These are phyloP conservation scores for Cucurbita moschata DNA, from an alignment of 306 rosid species.

Conservation along the genomic window DNA sequence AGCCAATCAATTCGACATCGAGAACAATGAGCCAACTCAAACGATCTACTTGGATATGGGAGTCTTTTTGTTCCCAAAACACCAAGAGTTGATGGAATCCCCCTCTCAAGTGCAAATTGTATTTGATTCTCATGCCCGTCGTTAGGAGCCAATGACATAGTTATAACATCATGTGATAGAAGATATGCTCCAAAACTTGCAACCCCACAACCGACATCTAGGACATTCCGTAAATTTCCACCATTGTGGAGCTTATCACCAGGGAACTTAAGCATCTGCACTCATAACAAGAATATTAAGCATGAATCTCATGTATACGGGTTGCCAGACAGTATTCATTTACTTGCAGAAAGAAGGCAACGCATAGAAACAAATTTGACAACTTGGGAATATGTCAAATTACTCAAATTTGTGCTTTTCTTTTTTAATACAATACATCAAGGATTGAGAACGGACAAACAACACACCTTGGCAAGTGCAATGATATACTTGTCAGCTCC, in stretches of 20 bases:
- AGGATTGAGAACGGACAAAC: not conserved
- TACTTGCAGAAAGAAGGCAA: not conserved
- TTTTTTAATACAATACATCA: not conserved
- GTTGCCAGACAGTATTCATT: not conserved
- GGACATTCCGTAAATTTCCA: conserved; percentile 36
- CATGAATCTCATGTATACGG: not conserved
- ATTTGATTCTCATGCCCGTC: conserved; percentile 54
- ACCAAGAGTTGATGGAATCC: conserved; percentile 54
- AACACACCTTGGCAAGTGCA: conserved; percentile 32
- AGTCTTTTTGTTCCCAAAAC: conserved; percentile 54
- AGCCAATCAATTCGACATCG: conserved; percentile 62
- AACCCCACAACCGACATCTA: conserved; percentile 62
- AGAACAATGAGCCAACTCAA: conserved; percentile 51
- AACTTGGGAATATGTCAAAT: not conserved
- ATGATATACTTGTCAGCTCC: conserved; percentile 55
- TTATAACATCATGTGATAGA: conserved; percentile 31
- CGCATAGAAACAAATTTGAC: not conserved
- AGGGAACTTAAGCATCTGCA: conserved; percentile 47
- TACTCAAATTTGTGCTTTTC: not conserved
- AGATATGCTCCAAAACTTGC: conserved; percentile 63
- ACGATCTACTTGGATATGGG: conserved; percentile 51
- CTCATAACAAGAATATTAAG: not conserved
- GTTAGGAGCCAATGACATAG: conserved; percentile 53
- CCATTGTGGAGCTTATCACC: conserved; percentile 32
- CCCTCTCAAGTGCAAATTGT: conserved; percentile 56